Percentiles rank a stretch among this genome's conserved stretches.
Conservation (phyloP, 768 basidiomycete species). For the Boletus reticuloceps region DNA sequence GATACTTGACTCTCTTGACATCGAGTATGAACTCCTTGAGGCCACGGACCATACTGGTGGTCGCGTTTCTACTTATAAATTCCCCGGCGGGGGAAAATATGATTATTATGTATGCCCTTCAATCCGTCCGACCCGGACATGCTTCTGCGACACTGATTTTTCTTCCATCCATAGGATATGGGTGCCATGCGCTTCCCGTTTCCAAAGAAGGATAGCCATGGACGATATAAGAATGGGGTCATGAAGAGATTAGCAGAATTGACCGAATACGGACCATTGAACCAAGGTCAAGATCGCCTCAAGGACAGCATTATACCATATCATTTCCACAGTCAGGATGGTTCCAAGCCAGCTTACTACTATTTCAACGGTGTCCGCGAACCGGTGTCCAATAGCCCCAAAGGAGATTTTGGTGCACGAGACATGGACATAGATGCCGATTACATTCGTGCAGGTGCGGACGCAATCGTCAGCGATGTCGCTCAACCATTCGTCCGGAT, state of each 20-base stretch:
- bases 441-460: constrained; percentile 17
- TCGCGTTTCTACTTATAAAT: constrained; percentile 42
- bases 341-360: constrained; percentile 5
- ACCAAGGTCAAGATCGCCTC: constrained; percentile 13
- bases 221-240: constrained; percentile 15
- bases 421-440: constrained; percentile 6
- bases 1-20: constrained; percentile 42
- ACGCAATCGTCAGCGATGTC: constrained; percentile 14
- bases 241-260: constrained; percentile 35
- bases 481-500: constrained; percentile 15
- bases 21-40: constrained; percentile 47
- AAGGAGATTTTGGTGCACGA: constrained; percentile 1
- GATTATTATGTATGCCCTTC: constrained; percentile 34
- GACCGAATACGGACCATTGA: constrained; percentile 26
- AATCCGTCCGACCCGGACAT: background rate
- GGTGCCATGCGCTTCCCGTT: constrained; percentile 40
- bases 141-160: background rate
- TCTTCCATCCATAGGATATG: constrained; percentile 19
- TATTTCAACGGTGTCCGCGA: constrained; percentile 9
- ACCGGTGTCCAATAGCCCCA: background rate
- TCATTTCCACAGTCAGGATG: constrained; percentile 9
- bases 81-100: constrained; percentile 28
- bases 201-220: constrained; percentile 12
- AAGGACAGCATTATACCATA: constrained; percentile 23
- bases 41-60: constrained; percentile 41